A percentile compares a stretch with the other conserved stretches of the same genome.
phyloP scores from a whole-genome alignment of 805 yeast species.

The Metschnikowia continentalis region DNA sequence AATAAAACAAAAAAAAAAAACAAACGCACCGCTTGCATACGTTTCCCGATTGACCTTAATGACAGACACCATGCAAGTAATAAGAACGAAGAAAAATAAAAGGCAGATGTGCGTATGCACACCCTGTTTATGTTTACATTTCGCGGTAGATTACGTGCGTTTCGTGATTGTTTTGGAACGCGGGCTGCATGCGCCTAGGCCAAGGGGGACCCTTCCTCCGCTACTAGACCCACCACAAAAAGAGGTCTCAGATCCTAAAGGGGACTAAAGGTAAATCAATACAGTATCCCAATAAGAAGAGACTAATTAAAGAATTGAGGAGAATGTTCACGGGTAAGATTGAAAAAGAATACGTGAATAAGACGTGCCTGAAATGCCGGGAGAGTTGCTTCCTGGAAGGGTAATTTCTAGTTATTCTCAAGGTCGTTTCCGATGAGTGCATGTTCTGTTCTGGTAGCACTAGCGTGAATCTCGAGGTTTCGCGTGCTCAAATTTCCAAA shows the following conservation, averaged over 20 bases:
- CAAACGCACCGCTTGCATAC: conserved; percentile 1
- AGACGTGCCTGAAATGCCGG: neutral
- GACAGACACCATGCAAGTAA: conserved; percentile 21
- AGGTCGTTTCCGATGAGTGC: neutral
- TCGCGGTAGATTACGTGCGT: conserved; percentile 14
- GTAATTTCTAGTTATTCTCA: neutral
- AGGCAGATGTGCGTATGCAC: neutral
- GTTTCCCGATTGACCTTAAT: conserved; percentile 10
- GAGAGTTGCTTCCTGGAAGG: neutral
- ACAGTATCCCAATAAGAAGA: too few species aligned
- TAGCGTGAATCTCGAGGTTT: neutral
- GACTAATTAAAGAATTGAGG: too few species aligned
- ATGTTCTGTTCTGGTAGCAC: neutral
- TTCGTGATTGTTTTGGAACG: conserved; percentile 7
- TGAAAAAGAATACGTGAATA: too few species aligned
- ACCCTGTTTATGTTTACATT: conserved; percentile 11
- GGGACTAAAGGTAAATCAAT: too few species aligned
- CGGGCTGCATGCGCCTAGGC: neutral
- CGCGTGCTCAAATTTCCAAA: neutral
- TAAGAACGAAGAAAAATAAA: conserved; percentile 1
- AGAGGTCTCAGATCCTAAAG: too few species aligned
- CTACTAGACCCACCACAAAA: too few species aligned
- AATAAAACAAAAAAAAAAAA: neutral
- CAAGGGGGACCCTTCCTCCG: neutral
- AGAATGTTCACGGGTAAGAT: too few species aligned